Base-by-base conservation (phyloP, 345 rosid genomes). In the Salix koriyanagi region DNA sequence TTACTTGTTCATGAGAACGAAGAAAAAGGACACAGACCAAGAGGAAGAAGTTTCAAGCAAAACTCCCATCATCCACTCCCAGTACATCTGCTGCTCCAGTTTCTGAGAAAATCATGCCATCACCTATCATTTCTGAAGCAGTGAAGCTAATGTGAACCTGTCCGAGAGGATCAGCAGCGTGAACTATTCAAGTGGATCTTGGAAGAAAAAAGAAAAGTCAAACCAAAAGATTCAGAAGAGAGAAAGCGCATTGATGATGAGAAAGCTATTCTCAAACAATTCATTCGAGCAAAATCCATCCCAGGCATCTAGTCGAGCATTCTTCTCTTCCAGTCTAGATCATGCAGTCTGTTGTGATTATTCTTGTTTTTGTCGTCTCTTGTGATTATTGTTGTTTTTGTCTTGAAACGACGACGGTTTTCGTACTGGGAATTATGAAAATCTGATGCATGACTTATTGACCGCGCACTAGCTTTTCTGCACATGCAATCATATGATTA, bases 171-270 rank as follows among this genome's bases (percentile, higher is more conserved):
- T 64, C 88, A 88, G 75, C 96, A 91, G 76, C 96, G 91, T 7
- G 91, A 91, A 82, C 90, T 95, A 61, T 90, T 87, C 86, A 92
- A 91, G 83, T 89, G 97, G 97, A 90, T 91, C 36, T 77, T 95
- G 83, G 97, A 93, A 81, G 97, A 95, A 91, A 93, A 91, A 83
- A 84, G 99, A 83, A 95, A 91, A 88, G 76, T 87, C 37, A 91
- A 83, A 76, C 90, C 98, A 3, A 87, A 81, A 82, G 89, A 88
- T 80, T 72, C 91, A 1, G 87, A 89, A 83, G 97, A 90, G 88
- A 93, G 86, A 90, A 90, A 89, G 75, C 86, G 75, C 62, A 81
- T 90, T 15, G 96, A 93, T 77, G 92, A 91, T 80, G 94, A 93
- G 78, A 95, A 95, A 85, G 94, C 94, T 21, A 76, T 91, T 73